Evolutionary conservation across 2,329 filamentous ascomycete genomes (phyloP).

Genomic region (Neonectria coccinea): DNA sequence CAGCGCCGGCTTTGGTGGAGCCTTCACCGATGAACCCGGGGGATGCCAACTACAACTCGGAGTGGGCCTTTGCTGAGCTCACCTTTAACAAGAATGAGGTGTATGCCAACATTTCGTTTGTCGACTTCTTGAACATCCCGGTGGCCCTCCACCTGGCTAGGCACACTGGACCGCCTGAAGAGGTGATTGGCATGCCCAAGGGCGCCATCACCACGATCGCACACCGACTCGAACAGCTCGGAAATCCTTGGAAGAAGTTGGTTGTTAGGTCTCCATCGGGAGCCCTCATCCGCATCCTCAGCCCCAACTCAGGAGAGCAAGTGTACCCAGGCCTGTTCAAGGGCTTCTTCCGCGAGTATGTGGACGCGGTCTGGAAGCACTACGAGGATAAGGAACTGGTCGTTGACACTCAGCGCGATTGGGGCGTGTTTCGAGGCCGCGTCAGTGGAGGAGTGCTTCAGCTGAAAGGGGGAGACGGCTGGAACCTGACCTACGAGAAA

Average conservation of each 20-base stretch:
- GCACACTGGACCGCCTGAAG: constrained; percentile 56
- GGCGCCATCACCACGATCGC: constrained; percentile 62
- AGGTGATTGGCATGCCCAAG: constrained; percentile 61
- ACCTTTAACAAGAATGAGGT: constrained; percentile 72
- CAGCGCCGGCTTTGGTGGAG: constrained; percentile 75
- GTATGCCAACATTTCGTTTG: constrained; percentile 78
- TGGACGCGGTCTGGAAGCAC: constrained; percentile 64
- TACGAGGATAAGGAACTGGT: constrained; percentile 59
- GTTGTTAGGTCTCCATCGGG: constrained; percentile 57
- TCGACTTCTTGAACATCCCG: constrained; percentile 78
- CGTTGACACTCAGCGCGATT: constrained; percentile 66
- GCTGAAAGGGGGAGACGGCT: constrained; percentile 54
- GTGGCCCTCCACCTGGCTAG: constrained; percentile 66
- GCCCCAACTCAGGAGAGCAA: constrained; percentile 63
- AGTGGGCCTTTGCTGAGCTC: constrained; percentile 78
- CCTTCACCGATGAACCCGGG: constrained; percentile 75
- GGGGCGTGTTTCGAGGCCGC: constrained; percentile 61
- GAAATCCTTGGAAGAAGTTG: constrained; percentile 64
- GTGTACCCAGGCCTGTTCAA: constrained; percentile 59
- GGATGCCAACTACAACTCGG: constrained; percentile 70
- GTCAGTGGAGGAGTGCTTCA: constrained; percentile 55
- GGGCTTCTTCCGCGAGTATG: constrained; percentile 63
- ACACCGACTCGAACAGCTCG: constrained; percentile 56
- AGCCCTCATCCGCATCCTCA: constrained; percentile 62
- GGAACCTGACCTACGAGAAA: constrained; percentile 53